phyloP scores from a whole-genome alignment of 2,329 filamentous ascomycete genomes.

The Tolypocladium sp. region DNA sequence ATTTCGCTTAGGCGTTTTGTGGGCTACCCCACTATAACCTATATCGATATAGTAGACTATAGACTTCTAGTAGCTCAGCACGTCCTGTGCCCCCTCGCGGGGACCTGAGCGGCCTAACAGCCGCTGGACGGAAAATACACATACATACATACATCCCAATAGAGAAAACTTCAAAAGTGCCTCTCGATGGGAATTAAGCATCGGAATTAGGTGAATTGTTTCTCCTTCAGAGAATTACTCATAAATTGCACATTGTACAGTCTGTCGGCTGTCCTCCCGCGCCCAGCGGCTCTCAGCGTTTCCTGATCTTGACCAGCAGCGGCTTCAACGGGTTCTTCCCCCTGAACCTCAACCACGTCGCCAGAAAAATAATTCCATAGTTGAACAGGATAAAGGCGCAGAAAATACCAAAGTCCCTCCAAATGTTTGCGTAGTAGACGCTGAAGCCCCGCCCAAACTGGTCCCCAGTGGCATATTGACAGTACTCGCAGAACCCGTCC shows the following conservation, averaged over 20 bases:
- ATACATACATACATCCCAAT: too few species aligned
- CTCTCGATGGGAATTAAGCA: too few species aligned
- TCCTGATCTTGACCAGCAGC: slow-evolving; percentile 14
- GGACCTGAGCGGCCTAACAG: too few species aligned
- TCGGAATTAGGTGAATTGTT: too few species aligned
- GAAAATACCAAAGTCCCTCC: slow-evolving; percentile 58
- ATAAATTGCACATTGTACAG: neutral
- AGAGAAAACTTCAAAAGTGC: too few species aligned
- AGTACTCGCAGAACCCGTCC: slow-evolving; percentile 53
- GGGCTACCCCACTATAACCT: too few species aligned
- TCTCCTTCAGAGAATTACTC: neutral
- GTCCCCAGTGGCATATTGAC: slow-evolving; percentile 52
- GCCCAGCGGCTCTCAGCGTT: neutral
- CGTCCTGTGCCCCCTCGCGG: too few species aligned
- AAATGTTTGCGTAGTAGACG: slow-evolving; percentile 50
- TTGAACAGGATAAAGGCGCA: slow-evolving; percentile 58
- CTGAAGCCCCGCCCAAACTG: slow-evolving; percentile 51
- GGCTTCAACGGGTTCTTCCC: slow-evolving; percentile 27
- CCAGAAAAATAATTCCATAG: slow-evolving; percentile 30
- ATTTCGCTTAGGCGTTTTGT: too few species aligned
- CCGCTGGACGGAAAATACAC: too few species aligned
- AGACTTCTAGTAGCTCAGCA: too few species aligned
- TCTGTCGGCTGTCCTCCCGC: neutral
- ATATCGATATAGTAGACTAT: too few species aligned
- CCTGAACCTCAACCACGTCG: slow-evolving; percentile 29